phyloP scores from a whole-genome alignment of 306 rosid genomes.

The Vigna radiata region DNA sequence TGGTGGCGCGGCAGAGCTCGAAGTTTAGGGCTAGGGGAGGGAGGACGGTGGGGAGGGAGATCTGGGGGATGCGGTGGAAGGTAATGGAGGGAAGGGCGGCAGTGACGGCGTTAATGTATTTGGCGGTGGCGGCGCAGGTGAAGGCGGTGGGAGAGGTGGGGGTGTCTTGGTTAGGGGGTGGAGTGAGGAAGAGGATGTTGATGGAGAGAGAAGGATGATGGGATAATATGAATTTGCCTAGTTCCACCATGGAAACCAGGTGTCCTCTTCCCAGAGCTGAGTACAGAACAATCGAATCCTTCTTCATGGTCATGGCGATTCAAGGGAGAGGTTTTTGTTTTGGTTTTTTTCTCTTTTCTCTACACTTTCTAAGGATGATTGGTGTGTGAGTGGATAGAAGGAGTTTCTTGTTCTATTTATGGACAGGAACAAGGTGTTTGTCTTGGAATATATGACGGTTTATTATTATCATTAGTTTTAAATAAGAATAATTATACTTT shows the following conservation, averaged over 20 bases:
- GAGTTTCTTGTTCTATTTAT: not conserved
- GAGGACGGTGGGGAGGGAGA: not conserved
- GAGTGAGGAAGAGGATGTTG: constrained; percentile 50
- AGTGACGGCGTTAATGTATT: constrained; percentile 44
- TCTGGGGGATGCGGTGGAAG: constrained; percentile 42
- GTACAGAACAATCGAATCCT: constrained; percentile 33
- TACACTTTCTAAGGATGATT: not conserved
- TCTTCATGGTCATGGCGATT: not conserved
- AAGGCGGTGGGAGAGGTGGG: constrained; percentile 15
- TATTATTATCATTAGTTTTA: too few relatives aligned
- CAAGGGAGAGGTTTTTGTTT: not conserved
- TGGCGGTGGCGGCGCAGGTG: constrained; percentile 34
- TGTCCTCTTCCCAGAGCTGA: constrained; percentile 18
- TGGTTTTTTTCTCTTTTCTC: not conserved
- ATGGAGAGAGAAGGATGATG: constrained; percentile 48
- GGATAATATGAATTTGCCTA: constrained; percentile 33
- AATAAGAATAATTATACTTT: too few relatives aligned
- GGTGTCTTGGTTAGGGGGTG: constrained; percentile 39
- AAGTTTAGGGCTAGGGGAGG: not conserved
- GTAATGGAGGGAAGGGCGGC: constrained; percentile 34
- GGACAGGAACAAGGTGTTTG: not conserved
- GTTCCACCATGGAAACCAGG: constrained; percentile 26
- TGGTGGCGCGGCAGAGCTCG: not conserved
- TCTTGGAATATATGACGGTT: too few relatives aligned
- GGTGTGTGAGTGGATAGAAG: not conserved